A percentile compares a stretch with the other conserved stretches of the same genome.
Evolutionary conservation across 2,329 filamentous ascomycete species (phyloP).

Genomic region (Colletotrichum noveboracense): DNA sequence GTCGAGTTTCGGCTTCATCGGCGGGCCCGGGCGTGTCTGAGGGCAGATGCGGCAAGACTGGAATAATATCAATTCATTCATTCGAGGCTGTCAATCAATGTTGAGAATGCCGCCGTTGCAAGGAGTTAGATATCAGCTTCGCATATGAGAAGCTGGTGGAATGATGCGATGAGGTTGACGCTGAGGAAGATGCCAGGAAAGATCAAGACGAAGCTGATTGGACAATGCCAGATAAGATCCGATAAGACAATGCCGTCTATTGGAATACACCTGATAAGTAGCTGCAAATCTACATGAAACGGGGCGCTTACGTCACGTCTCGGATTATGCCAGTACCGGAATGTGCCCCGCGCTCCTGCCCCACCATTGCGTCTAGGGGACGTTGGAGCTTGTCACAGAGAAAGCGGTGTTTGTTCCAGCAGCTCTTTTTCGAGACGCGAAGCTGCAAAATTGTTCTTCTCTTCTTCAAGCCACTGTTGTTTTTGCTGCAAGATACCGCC

Average conservation of each 20-base stretch:
- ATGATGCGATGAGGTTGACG: not conserved
- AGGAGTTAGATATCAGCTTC: not conserved
- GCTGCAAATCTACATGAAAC: not conserved
- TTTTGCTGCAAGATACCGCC: not conserved
- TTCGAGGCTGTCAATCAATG: not conserved
- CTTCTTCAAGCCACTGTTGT: not conserved
- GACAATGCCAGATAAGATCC: not conserved
- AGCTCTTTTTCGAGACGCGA: not conserved
- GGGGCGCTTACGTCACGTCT: conserved; percentile 1
- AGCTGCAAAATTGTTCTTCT: not conserved
- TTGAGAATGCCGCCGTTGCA: not conserved
- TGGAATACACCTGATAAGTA: not conserved
- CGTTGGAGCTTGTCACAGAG: conserved; percentile 10
- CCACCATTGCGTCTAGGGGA: not conserved
- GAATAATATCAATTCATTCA: not conserved
- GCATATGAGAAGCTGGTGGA: not conserved
- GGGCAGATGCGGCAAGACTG: not conserved
- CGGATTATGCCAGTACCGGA: not conserved
- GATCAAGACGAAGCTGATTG: not conserved
- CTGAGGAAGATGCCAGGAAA: not conserved
- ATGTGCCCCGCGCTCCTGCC: conserved; percentile 13
- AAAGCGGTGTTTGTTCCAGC: not conserved
- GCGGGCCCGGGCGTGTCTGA: not conserved
- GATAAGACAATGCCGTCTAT: not conserved
- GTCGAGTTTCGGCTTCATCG: not conserved